Evolutionary conservation across 1,284 basidiomycete species (phyloP), one percentile per base, ranked within the genome.

Genomic region (Malassezia caprae): DNA sequence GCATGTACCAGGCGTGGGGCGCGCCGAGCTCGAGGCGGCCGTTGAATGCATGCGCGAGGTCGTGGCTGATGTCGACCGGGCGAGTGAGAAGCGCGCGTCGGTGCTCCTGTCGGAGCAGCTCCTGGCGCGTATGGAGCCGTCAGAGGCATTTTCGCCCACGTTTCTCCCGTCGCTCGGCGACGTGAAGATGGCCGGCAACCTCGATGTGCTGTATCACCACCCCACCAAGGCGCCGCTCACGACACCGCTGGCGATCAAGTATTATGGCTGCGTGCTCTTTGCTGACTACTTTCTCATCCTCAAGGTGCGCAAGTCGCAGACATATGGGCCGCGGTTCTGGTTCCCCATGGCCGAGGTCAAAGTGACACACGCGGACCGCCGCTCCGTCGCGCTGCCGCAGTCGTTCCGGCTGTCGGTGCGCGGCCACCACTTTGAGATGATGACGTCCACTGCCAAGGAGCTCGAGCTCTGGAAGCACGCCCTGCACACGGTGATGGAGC

Each of bases 161-260:
- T 64, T 70, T 40, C 49, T 71, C 17, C 41, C 42, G 13, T 68
- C 68, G 39, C 58, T 73, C 2, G 72, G 69, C 31, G 56, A 65
- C 26, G 65, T 67, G 46, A 53, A 57, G 37, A 60, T 74, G 28
- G 61, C 72, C 8, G 70, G 72, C 43, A 66, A 66, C 3, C 58
- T 74, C 19, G 70, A 73, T 46, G 69, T 73, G 4, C 46, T 73
- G 31, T 61, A 74, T 56, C 70, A 74, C 48, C 67, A 74, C 39
- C 49, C 55, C 12, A 47, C 59, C 26, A 21, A 58, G 13, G 58
- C 60, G 13, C 70, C 72, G 13, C 61, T 74, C n/a, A 48, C 53
- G 19, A 60, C 58, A 3, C 72, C 72, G 19, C 59, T 74, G 42
- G 67, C 69, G 31, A 66, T 72, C 63, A 69, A 72, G 51, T 69